A percentile compares a stretch with the other conserved stretches of the same genome.
Conservation (phyloP, 2,329 filamentous ascomycete species). For the Penicillium sp. region DNA sequence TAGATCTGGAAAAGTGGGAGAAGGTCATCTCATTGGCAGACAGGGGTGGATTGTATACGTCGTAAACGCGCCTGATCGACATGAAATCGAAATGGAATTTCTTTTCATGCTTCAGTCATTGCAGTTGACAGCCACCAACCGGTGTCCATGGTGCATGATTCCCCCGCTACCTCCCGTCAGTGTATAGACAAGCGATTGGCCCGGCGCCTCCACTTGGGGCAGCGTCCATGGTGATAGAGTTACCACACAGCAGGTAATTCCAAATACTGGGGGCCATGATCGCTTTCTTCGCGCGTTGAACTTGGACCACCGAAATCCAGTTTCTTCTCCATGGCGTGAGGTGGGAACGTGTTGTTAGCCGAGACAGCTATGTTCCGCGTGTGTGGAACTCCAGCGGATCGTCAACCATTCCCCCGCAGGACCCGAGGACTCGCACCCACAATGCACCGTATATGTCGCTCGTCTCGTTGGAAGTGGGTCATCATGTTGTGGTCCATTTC, state of each 20-base stretch:
- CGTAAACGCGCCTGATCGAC: constrained; percentile 8
- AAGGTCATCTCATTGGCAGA: background rate
- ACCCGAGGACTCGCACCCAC: background rate
- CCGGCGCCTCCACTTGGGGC: constrained; percentile 7
- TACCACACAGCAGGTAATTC: constrained; percentile 6
- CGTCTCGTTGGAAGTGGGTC: too few species aligned
- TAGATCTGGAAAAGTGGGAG: constrained; percentile 1
- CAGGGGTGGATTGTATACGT: background rate
- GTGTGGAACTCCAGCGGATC: constrained; percentile 6
- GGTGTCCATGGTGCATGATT: too few species aligned
- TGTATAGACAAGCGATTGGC: constrained; percentile 12
- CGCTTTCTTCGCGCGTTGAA: background rate
- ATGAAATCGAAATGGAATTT: constrained; percentile 4
- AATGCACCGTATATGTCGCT: too few species aligned
- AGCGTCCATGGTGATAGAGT: constrained; percentile 2
- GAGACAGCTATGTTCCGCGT: constrained; percentile 9
- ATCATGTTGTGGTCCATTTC: too few species aligned
- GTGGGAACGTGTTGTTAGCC: constrained; percentile 10
- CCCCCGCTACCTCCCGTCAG: too few species aligned
- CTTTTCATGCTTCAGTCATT: constrained; percentile 11
- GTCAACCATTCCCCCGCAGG: constrained; percentile 4
- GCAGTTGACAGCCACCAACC: too few species aligned
- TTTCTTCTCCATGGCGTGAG: background rate
- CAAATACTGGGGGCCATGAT: constrained; percentile 8
- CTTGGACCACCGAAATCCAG: background rate